phyloP scores from a whole-genome alignment of 164 flowering plant species.

The Magnolia officinalis region DNA sequence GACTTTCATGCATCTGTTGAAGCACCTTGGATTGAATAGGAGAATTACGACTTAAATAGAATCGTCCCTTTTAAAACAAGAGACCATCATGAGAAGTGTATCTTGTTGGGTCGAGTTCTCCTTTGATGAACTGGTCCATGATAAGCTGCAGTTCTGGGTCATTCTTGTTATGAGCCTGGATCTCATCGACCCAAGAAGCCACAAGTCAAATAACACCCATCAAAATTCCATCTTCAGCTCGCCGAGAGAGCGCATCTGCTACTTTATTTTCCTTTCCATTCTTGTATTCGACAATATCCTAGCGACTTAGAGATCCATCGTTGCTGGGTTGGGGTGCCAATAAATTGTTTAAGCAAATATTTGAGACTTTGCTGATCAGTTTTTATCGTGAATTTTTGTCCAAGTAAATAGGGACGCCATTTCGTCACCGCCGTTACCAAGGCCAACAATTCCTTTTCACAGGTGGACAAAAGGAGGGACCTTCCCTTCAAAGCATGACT shows the following conservation, averaged over 20 bases:
- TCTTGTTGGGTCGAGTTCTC: too few relatives aligned
- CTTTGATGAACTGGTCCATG: too few relatives aligned
- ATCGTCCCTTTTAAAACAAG: not conserved
- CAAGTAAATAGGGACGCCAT: conserved; percentile 7
- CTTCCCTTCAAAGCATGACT: too few relatives aligned
- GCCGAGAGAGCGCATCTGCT: not conserved
- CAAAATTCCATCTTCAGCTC: too few relatives aligned
- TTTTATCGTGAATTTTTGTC: not conserved
- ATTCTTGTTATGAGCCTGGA: too few relatives aligned
- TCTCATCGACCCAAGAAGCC: too few relatives aligned
- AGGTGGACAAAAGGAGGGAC: too few relatives aligned
- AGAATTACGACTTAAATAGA: not conserved
- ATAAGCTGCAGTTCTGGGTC: too few relatives aligned
- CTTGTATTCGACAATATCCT: not conserved
- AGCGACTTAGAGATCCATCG: conserved; percentile 1
- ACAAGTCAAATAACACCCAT: too few relatives aligned
- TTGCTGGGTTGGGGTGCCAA: conserved; percentile 1
- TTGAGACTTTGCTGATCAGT: conserved; percentile 6
- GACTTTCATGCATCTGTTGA: not conserved
- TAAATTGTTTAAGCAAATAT: not conserved
- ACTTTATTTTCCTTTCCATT: conserved; percentile 5
- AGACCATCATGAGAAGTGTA: not conserved
- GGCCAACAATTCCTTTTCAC: too few relatives aligned
- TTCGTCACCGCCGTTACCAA: too few relatives aligned
- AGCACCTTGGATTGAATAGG: not conserved